Percentiles rank a stretch among this genome's conserved stretches.
These are phyloP conservation scores for Solanum pennellii DNA, from an alignment of 257 asterid genomes.

Conservation along the genomic window DNA sequence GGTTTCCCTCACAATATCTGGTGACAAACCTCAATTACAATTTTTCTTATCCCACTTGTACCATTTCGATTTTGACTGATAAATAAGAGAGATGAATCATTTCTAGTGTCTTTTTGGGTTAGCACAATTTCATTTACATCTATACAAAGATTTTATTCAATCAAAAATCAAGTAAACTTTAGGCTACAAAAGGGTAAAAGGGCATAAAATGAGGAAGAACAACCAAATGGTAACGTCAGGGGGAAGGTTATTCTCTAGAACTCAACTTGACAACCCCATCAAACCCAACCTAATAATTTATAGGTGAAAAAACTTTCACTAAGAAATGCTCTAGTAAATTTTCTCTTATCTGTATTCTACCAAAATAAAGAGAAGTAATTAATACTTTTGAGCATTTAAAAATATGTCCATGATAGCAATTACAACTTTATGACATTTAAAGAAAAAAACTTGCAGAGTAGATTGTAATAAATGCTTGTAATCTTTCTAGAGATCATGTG, in stretches of 20 bases:
- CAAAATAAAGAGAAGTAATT: constrained; percentile 3
- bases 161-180: neutral
- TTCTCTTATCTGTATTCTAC: constrained; percentile 15
- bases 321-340: constrained; percentile 9
- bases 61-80: no score
- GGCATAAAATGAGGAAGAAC: neutral
- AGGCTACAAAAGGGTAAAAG: neutral
- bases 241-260: neutral
- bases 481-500: neutral
- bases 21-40: no score
- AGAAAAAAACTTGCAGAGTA: constrained; percentile 1
- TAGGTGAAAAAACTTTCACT: neutral
- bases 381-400: no score
- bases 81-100: no score
- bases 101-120: neutral
- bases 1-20: no score
- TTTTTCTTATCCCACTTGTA: no score
- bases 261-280: neutral
- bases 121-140: constrained; percentile 22
- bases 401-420: neutral
- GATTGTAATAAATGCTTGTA: neutral
- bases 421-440: neutral
- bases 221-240: neutral
- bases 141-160: neutral
- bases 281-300: neutral